Percentiles rank a stretch among this genome's conserved stretches.
Conservation (phyloP, 2,329 filamentous ascomycete genomes). For the Aschersonia sp. region DNA sequence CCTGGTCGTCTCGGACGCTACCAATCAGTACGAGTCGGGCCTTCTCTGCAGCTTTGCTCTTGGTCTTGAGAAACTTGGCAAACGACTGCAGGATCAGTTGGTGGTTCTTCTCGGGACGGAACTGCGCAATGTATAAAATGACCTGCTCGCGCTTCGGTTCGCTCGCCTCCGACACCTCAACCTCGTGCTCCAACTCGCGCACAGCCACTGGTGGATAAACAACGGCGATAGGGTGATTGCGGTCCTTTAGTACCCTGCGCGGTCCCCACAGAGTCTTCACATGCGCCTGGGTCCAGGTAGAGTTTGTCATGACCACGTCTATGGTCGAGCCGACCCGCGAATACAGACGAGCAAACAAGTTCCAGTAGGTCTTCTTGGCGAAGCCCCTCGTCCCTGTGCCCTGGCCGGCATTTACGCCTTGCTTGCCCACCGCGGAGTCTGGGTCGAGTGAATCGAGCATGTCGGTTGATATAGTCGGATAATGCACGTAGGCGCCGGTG, state of each 20-base stretch:
- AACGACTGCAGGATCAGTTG: slow-evolving; percentile 75
- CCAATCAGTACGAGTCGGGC: slow-evolving; percentile 73
- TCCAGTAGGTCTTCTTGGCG: slow-evolving; percentile 74
- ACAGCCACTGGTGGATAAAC: slow-evolving; percentile 92
- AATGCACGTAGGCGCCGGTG: slow-evolving; percentile 90
- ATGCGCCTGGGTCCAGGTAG: slow-evolving; percentile 80
- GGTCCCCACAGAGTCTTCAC: slow-evolving; percentile 68
- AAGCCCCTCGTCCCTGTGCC: slow-evolving; percentile 57
- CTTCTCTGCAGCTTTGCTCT: slow-evolving; percentile 31
- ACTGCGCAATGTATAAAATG: slow-evolving; percentile 90
- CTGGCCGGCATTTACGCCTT: slow-evolving; percentile 71
- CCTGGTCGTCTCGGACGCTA: slow-evolving; percentile 73
- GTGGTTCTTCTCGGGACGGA: slow-evolving; percentile 95
- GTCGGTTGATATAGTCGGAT: slow-evolving; percentile 94
- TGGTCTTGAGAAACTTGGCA: slow-evolving; percentile 52
- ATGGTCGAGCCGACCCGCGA: slow-evolving; percentile 68
- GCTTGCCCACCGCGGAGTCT: slow-evolving; percentile 37
- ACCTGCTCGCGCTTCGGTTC: slow-evolving; percentile 56
- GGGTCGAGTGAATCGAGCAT: slow-evolving; percentile 80
- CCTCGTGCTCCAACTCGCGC: slow-evolving; percentile 59
- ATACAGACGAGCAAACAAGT: slow-evolving; percentile 69
- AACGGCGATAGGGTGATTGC: slow-evolving; percentile 46
- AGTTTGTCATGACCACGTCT: slow-evolving; percentile 96
- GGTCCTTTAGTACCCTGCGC: slow-evolving; percentile 29
- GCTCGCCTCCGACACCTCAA: slow-evolving; percentile 55